Percentiles rank a stretch among this genome's conserved stretches.
phyloP scores from a whole-genome alignment of 2,329 filamentous ascomycete genomes.

The Paecilomyces niveus region DNA sequence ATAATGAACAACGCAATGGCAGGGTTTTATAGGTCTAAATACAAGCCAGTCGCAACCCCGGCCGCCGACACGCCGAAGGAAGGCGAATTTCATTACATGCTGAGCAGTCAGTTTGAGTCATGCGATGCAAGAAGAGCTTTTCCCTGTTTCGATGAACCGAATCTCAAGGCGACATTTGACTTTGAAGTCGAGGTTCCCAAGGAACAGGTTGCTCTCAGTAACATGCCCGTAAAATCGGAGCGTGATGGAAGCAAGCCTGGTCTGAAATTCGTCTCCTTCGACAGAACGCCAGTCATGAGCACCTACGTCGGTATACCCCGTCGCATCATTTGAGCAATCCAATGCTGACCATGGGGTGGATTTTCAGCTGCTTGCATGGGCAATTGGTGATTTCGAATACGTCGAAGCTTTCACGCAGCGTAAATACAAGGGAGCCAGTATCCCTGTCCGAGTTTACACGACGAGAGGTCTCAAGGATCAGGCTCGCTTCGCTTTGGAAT shows the following conservation, averaged over 20 bases:
- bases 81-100: constrained; percentile 60
- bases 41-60: constrained; percentile 69
- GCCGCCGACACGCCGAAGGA: constrained; percentile 71
- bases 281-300: constrained; percentile 82
- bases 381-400: constrained; percentile 94
- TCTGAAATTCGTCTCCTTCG: constrained; percentile 65
- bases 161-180: constrained; percentile 93
- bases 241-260: constrained; percentile 61
- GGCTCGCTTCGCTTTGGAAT: constrained; percentile 79
- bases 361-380: constrained; percentile 79
- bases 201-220: constrained; percentile 82
- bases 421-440: constrained; percentile 80
- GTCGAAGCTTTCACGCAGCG: constrained; percentile 85
- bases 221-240: constrained; percentile 81
- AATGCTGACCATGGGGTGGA: background rate
- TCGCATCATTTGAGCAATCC: background rate
- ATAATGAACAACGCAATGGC: constrained; percentile 86
- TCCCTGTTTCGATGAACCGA: constrained; percentile 97
- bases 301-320: constrained; percentile 52
- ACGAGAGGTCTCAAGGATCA: constrained; percentile 91
- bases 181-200: constrained; percentile 86
- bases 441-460: constrained; percentile 93
- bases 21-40: constrained; percentile 89
- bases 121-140: constrained; percentile 93
- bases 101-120: constrained; percentile 96